phyloP scores from a whole-genome alignment of 768 basidiomycete genomes.

The Vararia minispora region DNA sequence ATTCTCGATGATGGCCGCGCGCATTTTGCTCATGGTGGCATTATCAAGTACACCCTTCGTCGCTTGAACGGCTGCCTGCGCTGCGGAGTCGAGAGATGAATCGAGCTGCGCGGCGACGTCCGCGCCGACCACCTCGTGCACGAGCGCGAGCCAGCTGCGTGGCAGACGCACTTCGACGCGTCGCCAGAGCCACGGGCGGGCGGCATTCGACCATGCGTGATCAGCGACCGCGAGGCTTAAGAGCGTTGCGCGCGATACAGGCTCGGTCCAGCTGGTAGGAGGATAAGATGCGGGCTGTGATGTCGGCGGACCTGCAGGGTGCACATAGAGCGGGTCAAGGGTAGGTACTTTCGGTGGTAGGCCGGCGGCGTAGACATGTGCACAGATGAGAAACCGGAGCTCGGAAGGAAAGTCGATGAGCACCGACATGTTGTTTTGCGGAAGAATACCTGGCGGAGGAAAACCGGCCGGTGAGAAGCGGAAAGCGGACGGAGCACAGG shows the following conservation, averaged over 20 bases:
- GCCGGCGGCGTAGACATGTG: conserved; percentile 55
- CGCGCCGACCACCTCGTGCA: conserved; percentile 69
- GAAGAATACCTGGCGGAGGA: too few relatives aligned
- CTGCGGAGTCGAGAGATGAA: conserved; percentile 55
- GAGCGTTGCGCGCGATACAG: conserved; percentile 51
- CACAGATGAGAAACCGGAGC: conserved; percentile 61
- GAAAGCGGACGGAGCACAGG: too few relatives aligned
- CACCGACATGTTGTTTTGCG: conserved; percentile 11
- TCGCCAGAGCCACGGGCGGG: conserved; percentile 84
- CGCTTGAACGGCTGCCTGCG: conserved; percentile 49
- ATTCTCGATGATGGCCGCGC: conserved; percentile 26
- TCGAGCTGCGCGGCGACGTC: conserved; percentile 58
- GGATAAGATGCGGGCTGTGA: conserved; percentile 68
- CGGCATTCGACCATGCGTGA: conserved; percentile 67
- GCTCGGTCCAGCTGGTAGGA: conserved; percentile 57
- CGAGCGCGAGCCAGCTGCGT: conserved; percentile 71
- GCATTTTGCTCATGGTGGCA: conserved; percentile 23
- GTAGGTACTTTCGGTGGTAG: conserved; percentile 43
- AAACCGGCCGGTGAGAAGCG: too few relatives aligned
- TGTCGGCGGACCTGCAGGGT: conserved; percentile 35
- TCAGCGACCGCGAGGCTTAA: conserved; percentile 67
- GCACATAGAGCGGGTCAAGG: conserved; percentile 55
- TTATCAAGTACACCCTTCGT: conserved; percentile 9
- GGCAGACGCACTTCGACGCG: conserved; percentile 76
- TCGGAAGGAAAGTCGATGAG: conserved; percentile 55